Percentiles rank a stretch among this genome's conserved stretches.
phyloP scores from a whole-genome alignment of 1,284 basidiomycete species.

The Pascua sp. region DNA sequence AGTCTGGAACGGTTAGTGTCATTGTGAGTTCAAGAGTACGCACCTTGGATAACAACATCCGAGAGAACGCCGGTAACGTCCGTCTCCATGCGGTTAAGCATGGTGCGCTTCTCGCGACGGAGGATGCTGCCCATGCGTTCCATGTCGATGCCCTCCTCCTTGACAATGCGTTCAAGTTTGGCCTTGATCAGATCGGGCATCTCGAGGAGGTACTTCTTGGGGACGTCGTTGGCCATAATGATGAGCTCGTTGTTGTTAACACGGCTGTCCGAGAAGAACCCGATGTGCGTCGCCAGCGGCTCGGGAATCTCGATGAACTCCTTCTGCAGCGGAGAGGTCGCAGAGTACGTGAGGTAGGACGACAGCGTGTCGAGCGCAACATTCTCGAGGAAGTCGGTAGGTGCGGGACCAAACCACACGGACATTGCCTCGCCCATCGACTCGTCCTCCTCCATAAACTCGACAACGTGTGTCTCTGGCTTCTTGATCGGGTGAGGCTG shows the following conservation, averaged over 20 bases:
- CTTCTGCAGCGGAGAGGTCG: conserved; percentile 86
- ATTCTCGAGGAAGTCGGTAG: conserved; percentile 69
- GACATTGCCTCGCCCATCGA: conserved; percentile 83
- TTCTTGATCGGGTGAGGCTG: conserved; percentile 59
- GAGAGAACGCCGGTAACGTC: conserved; percentile 35
- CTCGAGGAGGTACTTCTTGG: conserved; percentile 68
- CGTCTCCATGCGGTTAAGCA: conserved; percentile 47
- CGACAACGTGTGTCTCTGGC: conserved; percentile 61
- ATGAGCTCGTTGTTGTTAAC: conserved; percentile 70
- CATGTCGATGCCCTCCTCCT: conserved; percentile 80
- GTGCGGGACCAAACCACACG: conserved; percentile 73
- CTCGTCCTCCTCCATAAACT: conserved; percentile 99
- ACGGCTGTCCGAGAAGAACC: conserved; percentile 74
- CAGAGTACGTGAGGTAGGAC: conserved; percentile 84
- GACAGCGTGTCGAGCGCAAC: conserved; percentile 81
- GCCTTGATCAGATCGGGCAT: conserved; percentile 69
- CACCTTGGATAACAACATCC: conserved; percentile 61
- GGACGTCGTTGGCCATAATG: conserved; percentile 79
- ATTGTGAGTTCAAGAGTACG: conserved; percentile 5
- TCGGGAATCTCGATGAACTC: conserved; percentile 89
- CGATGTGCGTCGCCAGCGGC: conserved; percentile 83
- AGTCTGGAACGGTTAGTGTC: conserved; percentile 55
- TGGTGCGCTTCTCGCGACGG: conserved; percentile 78
- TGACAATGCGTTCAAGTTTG: conserved; percentile 67
- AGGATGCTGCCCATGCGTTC: conserved; percentile 84